phyloP scores from a whole-genome alignment of 371 early-diverging fungal species.

The Mucor piriformis region DNA sequence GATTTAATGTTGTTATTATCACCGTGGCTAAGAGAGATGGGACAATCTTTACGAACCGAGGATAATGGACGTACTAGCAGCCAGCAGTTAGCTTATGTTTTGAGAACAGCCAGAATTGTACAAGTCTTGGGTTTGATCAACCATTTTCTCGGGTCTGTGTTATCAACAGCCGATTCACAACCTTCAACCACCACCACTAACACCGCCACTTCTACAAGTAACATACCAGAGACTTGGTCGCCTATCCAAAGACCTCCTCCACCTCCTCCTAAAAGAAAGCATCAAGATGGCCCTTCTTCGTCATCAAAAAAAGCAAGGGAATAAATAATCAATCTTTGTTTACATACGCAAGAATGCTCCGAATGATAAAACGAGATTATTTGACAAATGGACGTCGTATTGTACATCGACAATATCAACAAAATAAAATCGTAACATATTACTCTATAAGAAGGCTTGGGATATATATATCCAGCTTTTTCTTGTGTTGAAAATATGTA shows the following conservation, averaged over 20 bases:
- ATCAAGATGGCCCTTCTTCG: neutral
- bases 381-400: too few relatives aligned
- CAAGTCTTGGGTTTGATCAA: slow-evolving; percentile 45
- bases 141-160: slow-evolving; percentile 42
- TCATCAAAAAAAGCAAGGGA: neutral
- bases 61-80: neutral
- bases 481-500: too few relatives aligned
- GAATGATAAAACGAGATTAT: too few relatives aligned
- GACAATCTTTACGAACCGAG: slow-evolving; percentile 24
- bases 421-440: too few relatives aligned
- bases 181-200: neutral
- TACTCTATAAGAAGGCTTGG: too few relatives aligned
- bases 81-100: neutral
- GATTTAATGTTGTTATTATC: slow-evolving; percentile 25
- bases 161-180: slow-evolving; percentile 33
- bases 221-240: neutral
- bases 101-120: slow-evolving; percentile 34
- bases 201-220: neutral
- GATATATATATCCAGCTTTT: too few relatives aligned
- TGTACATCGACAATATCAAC: too few relatives aligned
- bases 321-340: neutral
- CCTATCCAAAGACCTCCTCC: neutral
- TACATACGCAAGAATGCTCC: too few relatives aligned
- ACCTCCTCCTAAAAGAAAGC: neutral
- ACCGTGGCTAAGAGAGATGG: slow-evolving; percentile 35